Base-by-base conservation (phyloP, 179 eudicot species). In the Beta macrorhiza region DNA sequence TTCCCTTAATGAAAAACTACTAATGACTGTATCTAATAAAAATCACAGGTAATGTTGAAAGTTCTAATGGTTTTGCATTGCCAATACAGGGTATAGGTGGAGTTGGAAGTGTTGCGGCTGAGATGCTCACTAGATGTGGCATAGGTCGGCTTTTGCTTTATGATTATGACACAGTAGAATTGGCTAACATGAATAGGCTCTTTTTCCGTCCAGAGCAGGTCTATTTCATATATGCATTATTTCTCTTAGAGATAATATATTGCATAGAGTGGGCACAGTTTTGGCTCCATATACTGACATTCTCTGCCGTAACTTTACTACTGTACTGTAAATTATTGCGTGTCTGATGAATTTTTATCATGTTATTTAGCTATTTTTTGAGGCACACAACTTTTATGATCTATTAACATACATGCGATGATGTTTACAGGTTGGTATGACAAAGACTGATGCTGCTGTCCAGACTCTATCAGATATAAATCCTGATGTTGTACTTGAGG, bases 151-250 rank as follows among this genome's bases (percentile, higher is more conserved):
- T 93, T 77, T 87, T 95, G 90, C 89, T 95, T 84, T 95, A 95
- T 90, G 99, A 95, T 87, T 95, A 95, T 90, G 99, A 95, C 83
- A 93, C 87, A 85, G 99, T 95, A 86, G 99, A 95, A 88, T 91
- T 95, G 84, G 99, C 99, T 82, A 95, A 95, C 86, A 95, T 95
- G 99, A 95, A 95, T 86, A 92, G 99, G 87, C 89, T 95, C 64
- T 95, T 95, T 87, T 95, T 95, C 74, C 99, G 98, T 79, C 99
- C 99, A 6, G 98, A 95, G 82, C 99, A 95, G 99, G 99, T 93
- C 67, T 58, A 63, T 12, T 61, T 47, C 51, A 59, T 53, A 53
- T 69, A 5, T 49, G 44, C 67, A 68, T 16, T 51, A 7, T 13
- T 56, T 67, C 53, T 45, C 14, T 17, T 25, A 29, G 53, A 5